Evolutionary conservation across 805 yeast species (phyloP), one percentile per base, ranked within the genome.

Genomic region (Teunomyces tritomae): DNA sequence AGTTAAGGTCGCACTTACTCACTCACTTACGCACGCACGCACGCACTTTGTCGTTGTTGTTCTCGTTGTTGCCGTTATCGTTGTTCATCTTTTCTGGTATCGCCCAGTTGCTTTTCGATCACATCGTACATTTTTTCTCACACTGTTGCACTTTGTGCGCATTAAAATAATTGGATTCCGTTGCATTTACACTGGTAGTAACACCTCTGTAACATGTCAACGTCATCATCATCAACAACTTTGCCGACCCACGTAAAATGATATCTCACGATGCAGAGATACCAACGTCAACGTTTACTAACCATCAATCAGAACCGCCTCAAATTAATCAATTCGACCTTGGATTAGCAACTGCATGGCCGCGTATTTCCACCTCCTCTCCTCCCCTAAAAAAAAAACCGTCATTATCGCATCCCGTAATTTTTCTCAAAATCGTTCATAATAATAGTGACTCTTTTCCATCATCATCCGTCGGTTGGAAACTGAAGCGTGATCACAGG

Each of bases 401-500:
- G 6, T 4, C 6, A 20, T 20, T 20, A 20, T 20, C 24, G 5
- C 24, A 20, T 20, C 24, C 24, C 1, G 24, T 20, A 20, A 20
- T 20, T 20, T 20, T 20, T n/a, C n/a, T n/a, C n/a, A n/a, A n/a
- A n/a, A n/a, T 20, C 5, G 24, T 20, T 20, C 24, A 35, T 35
- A 37, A 37, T 26, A 37, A 11, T 9, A 11, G 29, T 37, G 40
- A 37, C 40, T 37, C 40, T n/a, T 13, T 37, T 28, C 27, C 39
- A 36, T 36, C 39, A 20, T 27, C n/a, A 34, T 7, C 40, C 40
- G 29, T 37, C 39, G n/a, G 40, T 20, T 11, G 8, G 28, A 26
- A 32, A 13, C 9, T 5, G 34, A 32, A 32, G 28, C 40, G 40
- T 37, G 28, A 37, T 37, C 40, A 37, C 40, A 37, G 40, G 40